phyloP scores from a whole-genome alignment of 352 stramenopile genomes.

The Paralagenidium karlingii region DNA sequence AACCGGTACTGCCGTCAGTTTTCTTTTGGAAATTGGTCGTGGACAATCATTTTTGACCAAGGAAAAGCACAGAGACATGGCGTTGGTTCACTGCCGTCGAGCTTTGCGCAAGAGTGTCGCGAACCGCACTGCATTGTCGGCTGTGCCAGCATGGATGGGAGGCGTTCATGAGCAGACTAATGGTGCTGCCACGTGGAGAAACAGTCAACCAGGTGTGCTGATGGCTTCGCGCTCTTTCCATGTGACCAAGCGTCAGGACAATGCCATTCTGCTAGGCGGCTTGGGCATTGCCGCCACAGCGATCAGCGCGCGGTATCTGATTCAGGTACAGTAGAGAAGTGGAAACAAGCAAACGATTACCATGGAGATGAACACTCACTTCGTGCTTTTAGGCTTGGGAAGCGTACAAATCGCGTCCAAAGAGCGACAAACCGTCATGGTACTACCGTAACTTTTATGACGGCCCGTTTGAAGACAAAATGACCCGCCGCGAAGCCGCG shows the following conservation, averaged over 20 bases:
- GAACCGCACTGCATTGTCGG: too few relatives aligned
- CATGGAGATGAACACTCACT: too few relatives aligned
- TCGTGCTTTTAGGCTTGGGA: slow-evolving; percentile 54
- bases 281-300: slow-evolving; percentile 57
- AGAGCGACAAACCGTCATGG: slow-evolving; percentile 51
- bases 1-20: too few relatives aligned
- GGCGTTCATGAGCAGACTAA: too few relatives aligned
- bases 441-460: slow-evolving; percentile 90
- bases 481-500: slow-evolving; percentile 97
- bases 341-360: neutral
- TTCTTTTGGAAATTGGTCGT: too few relatives aligned
- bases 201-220: too few relatives aligned
- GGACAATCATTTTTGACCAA: too few relatives aligned
- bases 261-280: slow-evolving; percentile 38
- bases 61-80: too few relatives aligned
- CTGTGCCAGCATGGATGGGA: too few relatives aligned
- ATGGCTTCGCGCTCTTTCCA: slow-evolving; percentile 49
- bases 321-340: slow-evolving; percentile 21
- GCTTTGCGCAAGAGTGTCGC: too few relatives aligned
- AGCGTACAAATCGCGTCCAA: slow-evolving; percentile 58
- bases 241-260: slow-evolving; percentile 46
- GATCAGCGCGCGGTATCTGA: slow-evolving; percentile 63
- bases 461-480: slow-evolving; percentile 97
- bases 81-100: too few relatives aligned
- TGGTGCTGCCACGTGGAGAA: too few relatives aligned